Base-by-base conservation (phyloP, 176 grass and related monocot genomes). In the Elymus sibiricus region DNA sequence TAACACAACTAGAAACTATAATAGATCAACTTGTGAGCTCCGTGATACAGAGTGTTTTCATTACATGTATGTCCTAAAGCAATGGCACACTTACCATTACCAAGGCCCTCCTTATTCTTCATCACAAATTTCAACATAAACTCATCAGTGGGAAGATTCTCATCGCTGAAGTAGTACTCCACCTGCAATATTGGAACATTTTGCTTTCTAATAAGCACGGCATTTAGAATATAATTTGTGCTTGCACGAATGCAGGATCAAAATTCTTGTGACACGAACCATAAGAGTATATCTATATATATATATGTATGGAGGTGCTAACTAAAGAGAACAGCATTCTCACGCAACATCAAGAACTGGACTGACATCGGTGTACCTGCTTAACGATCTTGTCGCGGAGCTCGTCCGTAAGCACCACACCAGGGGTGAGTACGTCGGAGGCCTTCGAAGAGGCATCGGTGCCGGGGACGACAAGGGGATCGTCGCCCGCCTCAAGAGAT, bases 111-210 rank as follows among this genome's bases (percentile, higher is more conserved):
- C 83, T 91, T 94, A 58, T 93, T 85, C 77, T 92, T 99, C 73
- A 93, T 99, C 79, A 93, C 77, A 61, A 64, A 90, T 73, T 91
- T 96, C 82, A 96, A 86, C 75, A 94, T 15, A 78, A 87, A 97
- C 38, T 93, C 88, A 42, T 99, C 97, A 0, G 88, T 88, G 12
- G 94, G 92, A 63, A 99, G 87, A 83, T 99, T 99, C 76, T 94
- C 97, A 79, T 99, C 92, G 59, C 97, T 91, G 59, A 99, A 93
- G 88, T 99, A 99, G 87, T 94, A 99, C 34, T 99, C 97, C 25
- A 99, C 94, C 94, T 93, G 85, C 61, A 94, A 90, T 38, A 27
- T 39, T 12, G 26, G 9, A 84, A 16, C 7, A 38, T 51, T 56
- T 76, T 2, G 68, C 40, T 1, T 75, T 76, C 49, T 39, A 43